Evolutionary conservation across 2,329 filamentous ascomycete genomes (phyloP).

Genomic region (Aspergillus ibericus): DNA sequence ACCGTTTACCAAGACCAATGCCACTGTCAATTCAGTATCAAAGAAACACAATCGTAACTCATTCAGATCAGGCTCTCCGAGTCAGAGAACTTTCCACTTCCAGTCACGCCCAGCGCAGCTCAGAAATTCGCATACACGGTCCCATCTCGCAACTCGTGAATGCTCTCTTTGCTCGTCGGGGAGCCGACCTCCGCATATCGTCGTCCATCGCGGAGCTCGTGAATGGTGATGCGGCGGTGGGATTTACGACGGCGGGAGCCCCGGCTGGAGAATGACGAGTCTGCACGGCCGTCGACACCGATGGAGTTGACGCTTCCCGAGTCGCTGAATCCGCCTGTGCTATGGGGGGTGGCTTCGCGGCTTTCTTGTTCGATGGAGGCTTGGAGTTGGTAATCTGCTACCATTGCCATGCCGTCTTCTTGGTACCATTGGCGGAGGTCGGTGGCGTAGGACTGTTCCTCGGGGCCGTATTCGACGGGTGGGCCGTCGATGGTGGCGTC

Average conservation of each 20-base stretch:
- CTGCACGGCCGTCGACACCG: slow-evolving; percentile 18
- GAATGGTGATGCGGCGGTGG: slow-evolving; percentile 41
- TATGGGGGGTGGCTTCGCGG: slow-evolving; percentile 26
- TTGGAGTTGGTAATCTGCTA: slow-evolving; percentile 38
- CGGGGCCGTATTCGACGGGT: slow-evolving; percentile 41
- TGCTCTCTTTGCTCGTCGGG: slow-evolving; percentile 37
- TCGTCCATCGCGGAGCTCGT: slow-evolving; percentile 44
- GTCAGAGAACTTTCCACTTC: background rate
- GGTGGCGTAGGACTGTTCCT: slow-evolving; percentile 39
- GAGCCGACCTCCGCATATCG: slow-evolving; percentile 44
- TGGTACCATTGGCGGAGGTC: slow-evolving; percentile 44
- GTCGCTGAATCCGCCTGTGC: slow-evolving; percentile 32
- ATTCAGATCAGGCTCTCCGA: background rate
- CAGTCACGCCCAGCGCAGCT: slow-evolving; percentile 7
- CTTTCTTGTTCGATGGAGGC: slow-evolving; percentile 33
- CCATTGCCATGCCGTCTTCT: slow-evolving; percentile 35
- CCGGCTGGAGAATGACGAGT: slow-evolving; percentile 23
- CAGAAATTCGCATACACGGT: slow-evolving; percentile 44
- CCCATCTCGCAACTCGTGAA: slow-evolving; percentile 45
- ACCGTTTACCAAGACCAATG: no score
- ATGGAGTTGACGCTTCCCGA: slow-evolving; percentile 32
- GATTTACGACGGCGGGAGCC: slow-evolving; percentile 32
- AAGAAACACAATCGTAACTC: background rate
- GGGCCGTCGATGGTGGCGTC: slow-evolving; percentile 36
- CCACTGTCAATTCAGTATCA: background rate